phyloP scores from a whole-genome alignment of 805 yeast genomes.

The Yamadazyma olivae region DNA sequence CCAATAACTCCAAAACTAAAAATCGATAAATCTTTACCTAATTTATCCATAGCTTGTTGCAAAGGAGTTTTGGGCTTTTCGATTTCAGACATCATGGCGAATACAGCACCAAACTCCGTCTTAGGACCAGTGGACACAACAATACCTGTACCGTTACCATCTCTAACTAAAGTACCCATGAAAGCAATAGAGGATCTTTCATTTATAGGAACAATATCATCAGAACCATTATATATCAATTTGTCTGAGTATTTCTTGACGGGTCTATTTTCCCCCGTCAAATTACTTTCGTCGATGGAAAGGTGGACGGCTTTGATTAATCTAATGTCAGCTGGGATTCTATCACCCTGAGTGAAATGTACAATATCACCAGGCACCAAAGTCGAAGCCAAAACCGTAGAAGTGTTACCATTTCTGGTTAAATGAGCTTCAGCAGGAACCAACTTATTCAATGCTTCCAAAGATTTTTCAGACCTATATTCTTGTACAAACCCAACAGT shows the following conservation, averaged over 20 bases:
- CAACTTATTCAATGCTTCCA: slow-evolving; percentile 86
- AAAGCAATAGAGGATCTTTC: slow-evolving; percentile 79
- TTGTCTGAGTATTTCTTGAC: slow-evolving; percentile 58
- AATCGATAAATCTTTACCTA: slow-evolving; percentile 86
- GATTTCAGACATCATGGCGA: slow-evolving; percentile 90
- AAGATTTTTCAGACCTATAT: slow-evolving; percentile 89
- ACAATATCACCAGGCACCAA: slow-evolving; percentile 97
- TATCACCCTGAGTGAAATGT: slow-evolving; percentile 85
- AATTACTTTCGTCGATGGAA: slow-evolving; percentile 85
- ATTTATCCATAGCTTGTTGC: slow-evolving; percentile 91
- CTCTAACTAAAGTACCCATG: slow-evolving; percentile 97
- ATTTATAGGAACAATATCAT: slow-evolving; percentile 50
- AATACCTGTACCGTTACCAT: slow-evolving; percentile 92
- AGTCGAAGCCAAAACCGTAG: slow-evolving; percentile 78
- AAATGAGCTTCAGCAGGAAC: slow-evolving; percentile 97
- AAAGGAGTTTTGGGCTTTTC: slow-evolving; percentile 98
- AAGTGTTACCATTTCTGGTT: slow-evolving; percentile 74
- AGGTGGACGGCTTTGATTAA: slow-evolving; percentile 75
- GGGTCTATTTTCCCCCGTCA: slow-evolving; percentile 94
- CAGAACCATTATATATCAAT: slow-evolving; percentile 9
- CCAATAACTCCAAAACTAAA: slow-evolving; percentile 88
- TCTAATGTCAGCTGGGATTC: slow-evolving; percentile 94
- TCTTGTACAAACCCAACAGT: slow-evolving; percentile 98
- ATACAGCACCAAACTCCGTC: slow-evolving; percentile 93
- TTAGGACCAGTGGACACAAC: slow-evolving; percentile 87